These are phyloP conservation scores for Neurospora crassa DNA, from an alignment of 2,329 filamentous ascomycete species.

Conservation along the genomic window DNA sequence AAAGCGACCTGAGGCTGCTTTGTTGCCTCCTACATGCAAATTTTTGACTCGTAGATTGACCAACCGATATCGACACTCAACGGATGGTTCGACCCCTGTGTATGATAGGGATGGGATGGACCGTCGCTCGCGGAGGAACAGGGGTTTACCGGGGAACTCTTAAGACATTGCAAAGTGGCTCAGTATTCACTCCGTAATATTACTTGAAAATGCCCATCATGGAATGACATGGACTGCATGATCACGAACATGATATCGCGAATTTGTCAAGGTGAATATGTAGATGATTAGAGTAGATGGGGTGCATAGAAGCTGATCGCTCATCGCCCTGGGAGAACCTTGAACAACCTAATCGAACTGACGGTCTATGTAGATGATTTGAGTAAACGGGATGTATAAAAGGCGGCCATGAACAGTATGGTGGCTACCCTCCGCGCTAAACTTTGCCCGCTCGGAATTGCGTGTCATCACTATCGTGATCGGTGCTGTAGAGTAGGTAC, in stretches of 20 bases:
- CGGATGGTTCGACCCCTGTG: too few species aligned
- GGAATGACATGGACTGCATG: neutral
- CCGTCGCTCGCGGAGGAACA: too few species aligned
- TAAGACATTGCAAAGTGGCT: neutral
- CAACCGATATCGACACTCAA: too few species aligned
- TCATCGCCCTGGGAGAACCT: neutral
- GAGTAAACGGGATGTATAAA: too few species aligned
- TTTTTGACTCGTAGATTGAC: too few species aligned
- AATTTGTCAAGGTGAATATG: neutral
- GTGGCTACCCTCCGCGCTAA: slow-evolving; percentile 14
- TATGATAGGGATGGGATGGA: too few species aligned
- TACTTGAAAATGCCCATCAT: neutral
- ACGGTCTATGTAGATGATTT: neutral
- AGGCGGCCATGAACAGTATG: slow-evolving; percentile 16
- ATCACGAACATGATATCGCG: neutral
- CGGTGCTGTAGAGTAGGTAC: slow-evolving; percentile 1
- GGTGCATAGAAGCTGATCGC: neutral
- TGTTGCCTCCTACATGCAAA: too few species aligned
- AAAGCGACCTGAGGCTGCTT: too few species aligned
- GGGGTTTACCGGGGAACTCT: neutral
- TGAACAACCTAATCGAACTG: neutral
- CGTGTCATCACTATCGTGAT: slow-evolving; percentile 14
- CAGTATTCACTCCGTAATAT: neutral
- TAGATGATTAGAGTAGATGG: neutral
- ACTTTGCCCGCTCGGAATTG: slow-evolving; percentile 12